Percentiles rank a stretch among this genome's conserved stretches.
Conservation (phyloP, 2,329 filamentous ascomycete species). For the Fusarium burgessii region DNA sequence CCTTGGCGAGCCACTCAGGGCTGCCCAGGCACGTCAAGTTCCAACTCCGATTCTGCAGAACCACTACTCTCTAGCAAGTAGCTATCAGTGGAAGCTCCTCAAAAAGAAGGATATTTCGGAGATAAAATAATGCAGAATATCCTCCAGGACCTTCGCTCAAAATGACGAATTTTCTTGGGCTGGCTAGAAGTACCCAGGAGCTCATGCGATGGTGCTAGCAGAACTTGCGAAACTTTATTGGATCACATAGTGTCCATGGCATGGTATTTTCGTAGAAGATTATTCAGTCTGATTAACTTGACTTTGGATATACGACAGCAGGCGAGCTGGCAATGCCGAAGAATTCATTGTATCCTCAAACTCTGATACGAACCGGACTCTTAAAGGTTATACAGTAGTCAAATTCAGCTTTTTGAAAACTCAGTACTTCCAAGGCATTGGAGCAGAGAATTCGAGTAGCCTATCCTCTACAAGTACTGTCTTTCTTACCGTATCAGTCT, state of each 20-base stretch:
- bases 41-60: constrained; percentile 31
- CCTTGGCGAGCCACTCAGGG: constrained; percentile 42
- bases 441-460: neutral
- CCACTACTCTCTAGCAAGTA: constrained; percentile 37
- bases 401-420: neutral
- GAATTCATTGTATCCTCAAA: neutral
- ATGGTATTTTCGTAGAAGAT: too few species aligned
- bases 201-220: too few species aligned
- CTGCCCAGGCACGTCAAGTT: constrained; percentile 33
- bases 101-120: constrained; percentile 9
- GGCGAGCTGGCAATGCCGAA: too few species aligned
- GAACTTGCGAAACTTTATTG: too few species aligned
- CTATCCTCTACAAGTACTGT: neutral
- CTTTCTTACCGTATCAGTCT: neutral
- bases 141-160: neutral
- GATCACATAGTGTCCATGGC: too few species aligned
- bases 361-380: neutral
- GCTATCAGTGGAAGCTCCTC: constrained; percentile 42
- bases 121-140: neutral
- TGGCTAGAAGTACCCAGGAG: neutral
- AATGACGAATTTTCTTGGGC: neutral
- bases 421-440: neutral
- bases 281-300: too few species aligned
- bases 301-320: too few species aligned
- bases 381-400: neutral